phyloP scores from a whole-genome alignment of 2,329 filamentous ascomycete genomes.

The Trichophyton schoenleinii region DNA sequence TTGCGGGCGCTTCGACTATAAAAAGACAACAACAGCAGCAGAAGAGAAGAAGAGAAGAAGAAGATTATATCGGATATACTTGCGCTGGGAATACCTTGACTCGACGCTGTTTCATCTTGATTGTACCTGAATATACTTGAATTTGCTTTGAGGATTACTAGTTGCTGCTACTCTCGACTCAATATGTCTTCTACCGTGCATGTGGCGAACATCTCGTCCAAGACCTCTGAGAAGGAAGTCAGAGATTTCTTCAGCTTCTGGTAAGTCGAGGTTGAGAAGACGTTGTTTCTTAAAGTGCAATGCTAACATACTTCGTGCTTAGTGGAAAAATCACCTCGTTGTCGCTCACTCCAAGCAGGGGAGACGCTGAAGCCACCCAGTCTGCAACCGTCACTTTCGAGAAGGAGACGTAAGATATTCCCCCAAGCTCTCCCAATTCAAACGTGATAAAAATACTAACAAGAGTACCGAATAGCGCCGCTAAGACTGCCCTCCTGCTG shows the following conservation, averaged over 20 bases:
- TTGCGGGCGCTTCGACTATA: background rate
- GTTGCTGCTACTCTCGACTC: background rate
- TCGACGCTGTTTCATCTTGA: no score
- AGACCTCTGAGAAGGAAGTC: slow-evolving; percentile 81
- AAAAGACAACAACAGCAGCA: background rate
- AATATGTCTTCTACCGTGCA: slow-evolving; percentile 57
- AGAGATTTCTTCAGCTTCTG: slow-evolving; percentile 95
- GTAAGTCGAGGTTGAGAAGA: slow-evolving; percentile 37
- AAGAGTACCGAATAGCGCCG: slow-evolving; percentile 41
- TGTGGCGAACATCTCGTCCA: slow-evolving; percentile 74
- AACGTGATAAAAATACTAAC: slow-evolving; percentile 7
- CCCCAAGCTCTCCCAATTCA: background rate
- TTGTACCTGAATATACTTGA: no score
- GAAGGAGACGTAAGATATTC: slow-evolving; percentile 57
- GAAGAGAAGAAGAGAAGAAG: no score
- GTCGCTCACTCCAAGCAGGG: slow-evolving; percentile 53
- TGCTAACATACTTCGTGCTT: slow-evolving; percentile 16
- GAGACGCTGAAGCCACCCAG: slow-evolving; percentile 51
- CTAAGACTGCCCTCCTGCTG: slow-evolving; percentile 90
- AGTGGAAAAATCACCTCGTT: slow-evolving; percentile 86
- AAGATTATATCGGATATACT: no score
- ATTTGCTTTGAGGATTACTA: no score
- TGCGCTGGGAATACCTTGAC: no score
- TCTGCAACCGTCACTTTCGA: slow-evolving; percentile 90
- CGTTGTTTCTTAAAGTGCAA: background rate